Evolutionary conservation across 306 rosid genomes (phyloP), one percentile per base, ranked within the genome.

Genomic region (Oemleria cerasiformis): DNA sequence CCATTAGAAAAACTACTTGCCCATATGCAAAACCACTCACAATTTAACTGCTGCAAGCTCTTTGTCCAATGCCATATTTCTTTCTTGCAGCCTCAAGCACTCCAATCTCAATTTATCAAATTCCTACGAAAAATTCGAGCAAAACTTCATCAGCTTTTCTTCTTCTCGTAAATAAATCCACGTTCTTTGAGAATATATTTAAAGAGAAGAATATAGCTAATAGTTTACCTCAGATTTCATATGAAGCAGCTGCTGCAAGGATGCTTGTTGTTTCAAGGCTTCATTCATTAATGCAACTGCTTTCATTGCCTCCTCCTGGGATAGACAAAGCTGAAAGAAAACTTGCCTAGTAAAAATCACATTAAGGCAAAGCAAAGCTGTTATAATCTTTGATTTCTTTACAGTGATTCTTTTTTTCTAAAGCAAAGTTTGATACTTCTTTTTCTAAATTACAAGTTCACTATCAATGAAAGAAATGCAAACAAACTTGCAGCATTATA

Each of bases 41-140:
- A 89, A 82, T 79, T 94, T 91, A 40, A 89, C 77, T 65, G 97
- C 85, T 5, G 95, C 98, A 74, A 94, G 89, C 71, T 94, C 97
- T 75, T 91, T 91, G 54, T 94, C 96, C 77, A 94, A 81, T 55
- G 90, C 88, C 90, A 86, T 91, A 69, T 87, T 94, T 82, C 81
- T 86, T 69, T 87, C 92, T 77, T 86, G 79, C 79, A 91, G 75
- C 79, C 83, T 80, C 67, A 65, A 78, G 77, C 91, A 72, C 77
- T 86, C 90, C 72, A 72, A 59, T 67, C 77, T 86, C 65, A 93
- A 82, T 84, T 84, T 86, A 75, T 86, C 87, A 60, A 87, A 88
- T 76, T 87, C 98, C 95, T 91, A 60, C n/a, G n/a, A 43, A 75
- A 66, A 36, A 55, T 66, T 58, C 69, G 59, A 47, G 20, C 68